Percentiles rank a stretch among this genome's conserved stretches.
Conservation (phyloP, 2,329 filamentous ascomycete species). For the Neofusicoccum ribis region DNA sequence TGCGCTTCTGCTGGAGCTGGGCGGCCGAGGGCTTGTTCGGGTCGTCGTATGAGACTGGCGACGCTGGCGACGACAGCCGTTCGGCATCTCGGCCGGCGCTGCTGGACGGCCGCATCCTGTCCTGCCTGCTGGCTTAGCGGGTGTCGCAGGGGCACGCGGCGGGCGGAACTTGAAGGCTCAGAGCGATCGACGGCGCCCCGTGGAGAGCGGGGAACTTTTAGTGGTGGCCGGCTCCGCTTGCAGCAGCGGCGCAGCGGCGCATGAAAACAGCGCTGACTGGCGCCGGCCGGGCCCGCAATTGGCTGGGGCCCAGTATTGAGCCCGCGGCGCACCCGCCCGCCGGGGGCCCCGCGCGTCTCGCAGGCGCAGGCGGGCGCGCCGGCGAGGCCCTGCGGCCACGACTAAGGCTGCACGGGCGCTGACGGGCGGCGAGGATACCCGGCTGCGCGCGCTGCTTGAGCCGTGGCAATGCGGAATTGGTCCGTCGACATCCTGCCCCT, state of each 20-base stretch:
- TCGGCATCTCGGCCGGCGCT: conserved; percentile 19
- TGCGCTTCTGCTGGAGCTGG: conserved; percentile 22
- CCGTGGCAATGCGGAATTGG: conserved; percentile 18
- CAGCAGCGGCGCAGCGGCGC: background rate
- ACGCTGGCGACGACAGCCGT: background rate
- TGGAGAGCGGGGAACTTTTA: conserved; percentile 7
- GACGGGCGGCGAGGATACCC: conserved; percentile 1
- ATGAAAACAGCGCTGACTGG: background rate
- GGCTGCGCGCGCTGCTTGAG: background rate
- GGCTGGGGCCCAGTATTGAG: background rate
- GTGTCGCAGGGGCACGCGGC: conserved; percentile 9
- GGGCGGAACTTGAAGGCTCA: conserved; percentile 19
- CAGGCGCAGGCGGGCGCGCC: background rate
- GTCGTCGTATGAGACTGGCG: conserved; percentile 26
- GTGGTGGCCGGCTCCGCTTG: background rate
- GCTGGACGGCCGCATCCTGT: conserved; percentile 9
- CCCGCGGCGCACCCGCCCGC: background rate
- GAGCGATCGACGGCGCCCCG: background rate
- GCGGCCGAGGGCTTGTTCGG: conserved; percentile 29
- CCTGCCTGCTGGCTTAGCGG: background rate
- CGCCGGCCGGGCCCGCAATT: background rate
- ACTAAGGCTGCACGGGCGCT: background rate
- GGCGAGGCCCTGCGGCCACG: conserved; percentile 2
- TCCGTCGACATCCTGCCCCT: conserved; percentile 16
- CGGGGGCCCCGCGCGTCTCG: too few relatives aligned